These are phyloP conservation scores for Boletus speciosus DNA, from an alignment of 768 basidiomycete genomes.

Conservation along the genomic window DNA sequence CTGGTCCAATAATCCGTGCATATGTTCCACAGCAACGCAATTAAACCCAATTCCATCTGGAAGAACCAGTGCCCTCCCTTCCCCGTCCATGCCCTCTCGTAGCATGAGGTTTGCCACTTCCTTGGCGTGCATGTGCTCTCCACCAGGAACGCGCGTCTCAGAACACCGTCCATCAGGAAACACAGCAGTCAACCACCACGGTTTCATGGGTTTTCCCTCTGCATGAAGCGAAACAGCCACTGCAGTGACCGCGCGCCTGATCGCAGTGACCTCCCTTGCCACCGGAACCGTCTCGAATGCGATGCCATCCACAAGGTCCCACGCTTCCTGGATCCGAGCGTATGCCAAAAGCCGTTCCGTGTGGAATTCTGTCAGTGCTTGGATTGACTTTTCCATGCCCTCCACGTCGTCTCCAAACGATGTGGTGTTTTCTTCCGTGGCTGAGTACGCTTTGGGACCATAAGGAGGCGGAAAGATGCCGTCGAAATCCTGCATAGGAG, in stretches of 20 bases:
- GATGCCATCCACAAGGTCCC: slow-evolving; percentile 57
- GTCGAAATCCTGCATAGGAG: slow-evolving; percentile 67
- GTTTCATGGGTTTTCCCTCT: slow-evolving; percentile 39
- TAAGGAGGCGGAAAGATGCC: slow-evolving; percentile 76
- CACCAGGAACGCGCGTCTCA: slow-evolving; percentile 32
- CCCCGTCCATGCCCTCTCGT: slow-evolving; percentile 12
- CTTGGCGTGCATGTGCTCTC: slow-evolving; percentile 26
- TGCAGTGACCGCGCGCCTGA: slow-evolving; percentile 53
- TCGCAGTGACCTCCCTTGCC: slow-evolving; percentile 58
- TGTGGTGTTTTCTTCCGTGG: slow-evolving; percentile 37
- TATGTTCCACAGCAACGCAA: slow-evolving; percentile 52
- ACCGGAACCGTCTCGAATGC: slow-evolving; percentile 82
- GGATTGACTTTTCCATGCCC: slow-evolving; percentile 38
- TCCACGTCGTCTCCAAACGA: slow-evolving; percentile 37
- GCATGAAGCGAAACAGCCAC: slow-evolving; percentile 30
- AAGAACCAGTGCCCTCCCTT: slow-evolving; percentile 16
- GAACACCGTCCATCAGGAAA: slow-evolving; percentile 51
- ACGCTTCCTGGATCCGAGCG: slow-evolving; percentile 44
- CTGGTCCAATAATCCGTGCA: slow-evolving; percentile 39
- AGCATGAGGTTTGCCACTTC: slow-evolving; percentile 46
- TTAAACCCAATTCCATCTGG: slow-evolving; percentile 71
- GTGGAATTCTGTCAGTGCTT: slow-evolving; percentile 61
- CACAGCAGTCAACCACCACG: slow-evolving; percentile 75
- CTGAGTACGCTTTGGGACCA: slow-evolving; percentile 50
- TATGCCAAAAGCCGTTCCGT: slow-evolving; percentile 56